phyloP scores from a whole-genome alignment of 768 basidiomycete genomes.

The Amanita pallidorosea region DNA sequence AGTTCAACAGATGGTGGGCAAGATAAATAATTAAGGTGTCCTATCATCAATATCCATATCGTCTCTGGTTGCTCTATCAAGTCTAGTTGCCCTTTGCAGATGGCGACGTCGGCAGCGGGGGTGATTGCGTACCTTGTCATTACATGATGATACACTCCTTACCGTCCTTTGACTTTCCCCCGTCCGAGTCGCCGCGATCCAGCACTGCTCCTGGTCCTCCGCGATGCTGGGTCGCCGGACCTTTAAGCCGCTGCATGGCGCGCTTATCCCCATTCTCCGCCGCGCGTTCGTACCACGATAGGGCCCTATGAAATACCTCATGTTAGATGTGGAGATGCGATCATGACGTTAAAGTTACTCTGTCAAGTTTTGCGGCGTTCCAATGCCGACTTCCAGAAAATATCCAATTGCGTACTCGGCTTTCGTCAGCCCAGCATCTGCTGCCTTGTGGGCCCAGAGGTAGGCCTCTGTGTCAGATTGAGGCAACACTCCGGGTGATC shows the following conservation, averaged over 20 bases:
- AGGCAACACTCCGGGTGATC: conserved; percentile 92
- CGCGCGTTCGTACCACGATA: conserved; percentile 79
- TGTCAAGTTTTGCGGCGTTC: conserved; percentile 51
- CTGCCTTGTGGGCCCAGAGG: conserved; percentile 94
- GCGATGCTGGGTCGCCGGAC: conserved; percentile 43
- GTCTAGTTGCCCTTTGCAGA: no score
- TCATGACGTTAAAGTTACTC: conserved; percentile 40
- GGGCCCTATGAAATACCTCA: conserved; percentile 36
- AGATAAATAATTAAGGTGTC: neutral
- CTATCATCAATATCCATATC: neutral
- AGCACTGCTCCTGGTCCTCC: conserved; percentile 55
- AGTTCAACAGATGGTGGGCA: neutral
- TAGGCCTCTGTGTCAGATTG: conserved; percentile 98
- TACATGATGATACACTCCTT: conserved; percentile 88
- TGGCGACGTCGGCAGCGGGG: no score
- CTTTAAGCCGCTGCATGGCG: conserved; percentile 72
- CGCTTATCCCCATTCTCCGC: conserved; percentile 92
- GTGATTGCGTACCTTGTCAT: neutral
- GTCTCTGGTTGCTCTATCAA: neutral
- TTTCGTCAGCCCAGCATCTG: conserved; percentile 84
- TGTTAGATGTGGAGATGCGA: conserved; percentile 4
- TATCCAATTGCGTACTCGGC: conserved; percentile 98
- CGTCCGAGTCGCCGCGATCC: conserved; percentile 39
- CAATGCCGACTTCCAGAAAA: conserved; percentile 93
- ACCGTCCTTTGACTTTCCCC: conserved; percentile 29